A percentile compares a stretch with the other conserved stretches of the same genome.
Evolutionary conservation across 768 basidiomycete species (phyloP).

Genomic region (Astraeus odoratus): DNA sequence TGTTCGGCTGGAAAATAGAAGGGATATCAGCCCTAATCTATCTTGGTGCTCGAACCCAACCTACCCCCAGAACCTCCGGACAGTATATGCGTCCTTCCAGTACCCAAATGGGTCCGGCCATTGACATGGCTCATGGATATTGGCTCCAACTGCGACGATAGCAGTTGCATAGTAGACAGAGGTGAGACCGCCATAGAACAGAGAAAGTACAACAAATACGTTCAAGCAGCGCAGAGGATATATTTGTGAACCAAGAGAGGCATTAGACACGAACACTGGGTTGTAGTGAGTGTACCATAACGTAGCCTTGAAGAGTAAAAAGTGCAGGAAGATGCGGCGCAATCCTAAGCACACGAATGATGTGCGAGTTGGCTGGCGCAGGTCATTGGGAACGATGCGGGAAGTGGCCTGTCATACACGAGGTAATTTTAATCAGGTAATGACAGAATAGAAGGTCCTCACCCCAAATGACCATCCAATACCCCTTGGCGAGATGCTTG

Average conservation of each 20-base stretch:
- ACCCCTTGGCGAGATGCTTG: not conserved
- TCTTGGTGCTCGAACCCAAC: not conserved
- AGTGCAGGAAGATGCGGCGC: not conserved
- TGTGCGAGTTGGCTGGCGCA: not conserved
- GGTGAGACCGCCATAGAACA: not conserved
- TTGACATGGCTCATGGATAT: not conserved
- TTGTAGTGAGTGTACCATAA: constrained; percentile 1
- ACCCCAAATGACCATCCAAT: constrained; percentile 6
- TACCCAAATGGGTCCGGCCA: not conserved
- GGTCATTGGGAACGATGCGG: not conserved
- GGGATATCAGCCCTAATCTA: not conserved
- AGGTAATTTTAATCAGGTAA: too few species aligned
- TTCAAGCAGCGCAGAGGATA: not conserved
- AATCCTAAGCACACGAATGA: not conserved
- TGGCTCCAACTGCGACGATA: not conserved
- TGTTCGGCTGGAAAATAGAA: not conserved
- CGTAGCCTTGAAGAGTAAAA: not conserved
- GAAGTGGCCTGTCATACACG: not conserved
- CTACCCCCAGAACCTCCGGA: not conserved
- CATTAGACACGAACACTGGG: constrained; percentile 1
- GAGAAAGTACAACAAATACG: not conserved
- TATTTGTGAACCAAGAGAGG: not conserved
- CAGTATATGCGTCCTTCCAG: not conserved
- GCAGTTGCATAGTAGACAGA: not conserved
- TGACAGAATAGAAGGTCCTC: not conserved